Base-by-base conservation (phyloP, 2,329 filamentous ascomycete genomes). In the Dactylellina parvicollis region DNA sequence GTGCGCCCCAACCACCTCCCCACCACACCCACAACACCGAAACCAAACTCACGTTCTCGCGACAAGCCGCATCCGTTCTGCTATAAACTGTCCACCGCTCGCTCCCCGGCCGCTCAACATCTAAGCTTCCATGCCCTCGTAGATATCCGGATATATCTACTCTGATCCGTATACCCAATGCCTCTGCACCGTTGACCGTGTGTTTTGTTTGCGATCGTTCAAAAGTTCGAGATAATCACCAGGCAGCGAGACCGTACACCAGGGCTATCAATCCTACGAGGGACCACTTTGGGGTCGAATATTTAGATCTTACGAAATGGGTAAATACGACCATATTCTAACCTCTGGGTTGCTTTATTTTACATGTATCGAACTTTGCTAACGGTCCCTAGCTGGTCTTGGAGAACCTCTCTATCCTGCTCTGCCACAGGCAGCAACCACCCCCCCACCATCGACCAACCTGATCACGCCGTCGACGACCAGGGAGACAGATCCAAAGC, bases 101-200 rank as follows among this genome's bases (percentile, higher is more conserved):
- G 42, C 62, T 36, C 24, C 49, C 34, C 42, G 26, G 22, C 57
- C 47, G 47, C 50, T 26, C 20, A 18, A 34, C 10, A 20, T 22
- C 9, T 46, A 20, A 70, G 56, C 55, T 61, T 3, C 54, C 38
- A 66, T 61, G 59, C 20, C 30, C 54, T 44, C 60, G 60, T 73
- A 73, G 69, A 54, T 66, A 66, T 50, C 60, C 40, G 69, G 69
- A 61, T 52, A 73, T 66, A 66, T 65, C 42, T 72, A 42, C 50
- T 12, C 28, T 38, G n/a, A n/a, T 28, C 42, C 28, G 36, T 3
- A n/a, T 28, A n/a, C 24, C 32, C 36, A 65, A 73, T 65, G 67
- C 28, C 46, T 59, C 38, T 60, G 34, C 46, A 57, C 49, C 52
- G 57, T 62, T 56, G 57, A 56, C 34, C 66, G 57, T 57, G 57